Percentiles rank a stretch among this genome's conserved stretches.
Evolutionary conservation across 768 basidiomycete genomes (phyloP).

Genomic region (Amanita muscaria): DNA sequence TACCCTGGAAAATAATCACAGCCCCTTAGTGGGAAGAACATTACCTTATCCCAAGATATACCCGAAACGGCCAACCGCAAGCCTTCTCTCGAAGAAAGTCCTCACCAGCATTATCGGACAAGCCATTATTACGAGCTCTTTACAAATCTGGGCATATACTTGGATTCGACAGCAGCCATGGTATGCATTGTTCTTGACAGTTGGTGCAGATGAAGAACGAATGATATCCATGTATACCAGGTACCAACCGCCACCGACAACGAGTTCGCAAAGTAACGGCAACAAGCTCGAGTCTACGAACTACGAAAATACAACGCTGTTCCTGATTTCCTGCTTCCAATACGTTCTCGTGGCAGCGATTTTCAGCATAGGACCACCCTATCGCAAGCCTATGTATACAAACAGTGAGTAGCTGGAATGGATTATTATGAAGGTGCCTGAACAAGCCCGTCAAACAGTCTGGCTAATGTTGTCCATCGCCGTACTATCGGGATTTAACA

Average conservation of each 20-base stretch:
- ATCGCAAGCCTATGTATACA: slow-evolving; percentile 90
- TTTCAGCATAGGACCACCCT: slow-evolving; percentile 97
- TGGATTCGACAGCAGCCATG: slow-evolving; percentile 84
- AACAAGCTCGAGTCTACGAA: slow-evolving; percentile 78
- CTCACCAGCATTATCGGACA: slow-evolving; percentile 90
- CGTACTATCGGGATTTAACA: slow-evolving; percentile 61
- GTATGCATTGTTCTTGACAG: slow-evolving; percentile 44
- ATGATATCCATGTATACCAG: slow-evolving; percentile 26
- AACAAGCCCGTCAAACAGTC: slow-evolving; percentile 31
- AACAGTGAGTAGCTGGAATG: slow-evolving; percentile 53
- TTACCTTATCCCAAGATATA: slow-evolving; percentile 81
- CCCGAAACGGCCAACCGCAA: slow-evolving; percentile 89
- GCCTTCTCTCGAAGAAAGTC: slow-evolving; percentile 92
- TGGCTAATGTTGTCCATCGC: slow-evolving; percentile 76
- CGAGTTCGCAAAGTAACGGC: slow-evolving; percentile 36
- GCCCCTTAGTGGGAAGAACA: slow-evolving; percentile 80
- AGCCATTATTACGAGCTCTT: slow-evolving; percentile 71
- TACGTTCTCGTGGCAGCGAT: slow-evolving; percentile 96
- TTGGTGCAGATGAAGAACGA: background rate
- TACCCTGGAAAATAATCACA: slow-evolving; percentile 6
- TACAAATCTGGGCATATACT: slow-evolving; percentile 83
- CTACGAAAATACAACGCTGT: slow-evolving; percentile 87
- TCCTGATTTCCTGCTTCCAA: slow-evolving; percentile 95
- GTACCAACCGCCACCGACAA: slow-evolving; percentile 64
- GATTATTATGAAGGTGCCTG: background rate